Evolutionary conservation across 2,329 filamentous ascomycete species (phyloP), one percentile per base, ranked within the genome.

Genomic region (Trichoderma harzianum): DNA sequence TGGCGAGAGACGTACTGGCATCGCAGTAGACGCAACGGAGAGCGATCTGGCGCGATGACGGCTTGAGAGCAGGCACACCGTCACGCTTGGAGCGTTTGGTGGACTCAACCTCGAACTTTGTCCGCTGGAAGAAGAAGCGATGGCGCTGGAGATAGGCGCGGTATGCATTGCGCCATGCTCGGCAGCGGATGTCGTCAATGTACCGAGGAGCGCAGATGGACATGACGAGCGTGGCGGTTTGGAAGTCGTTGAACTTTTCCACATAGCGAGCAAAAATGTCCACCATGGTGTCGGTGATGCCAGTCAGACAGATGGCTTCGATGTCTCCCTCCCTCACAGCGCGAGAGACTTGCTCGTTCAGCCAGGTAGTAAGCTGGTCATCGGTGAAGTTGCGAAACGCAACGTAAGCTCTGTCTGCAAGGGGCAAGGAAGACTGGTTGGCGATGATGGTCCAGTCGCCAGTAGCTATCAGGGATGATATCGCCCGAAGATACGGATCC

Each of bases 11-110:
- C 64, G 86, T 86, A 78, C 89, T 86, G 39, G 87, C 85, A 76
- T 92, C 90, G 82, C 93, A 96, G 82, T 93, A 93, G 62, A 92
- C 87, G 81, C 93, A 96, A 61, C 92, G 89, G 63, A 96, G 87
- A 5, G 91, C 89, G 68, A 95, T 88, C 80, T 93, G 92, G 36
- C 90, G 85, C 2, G 88, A 89, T 0, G 91, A 87, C 1, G 90
- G 87, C 71, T 89, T 89, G 74, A 92, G 86, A 8, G 88, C 86
- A n/a, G 88, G 88, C 7, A 80, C 74, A 53, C 91, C 91, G 68
- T 90, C 87, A 68, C 88, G 88, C 71, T 90, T 89, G 75, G 91
- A 91, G 75, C 88, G 88, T 74, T 90, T 89, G 28, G 91, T 93
- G 77, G 92, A 92, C 78, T 93, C 90, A 73, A 93, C 91, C 75